Conservation (phyloP, 1,284 basidiomycete species). For the Psilocybe mexicana region DNA sequence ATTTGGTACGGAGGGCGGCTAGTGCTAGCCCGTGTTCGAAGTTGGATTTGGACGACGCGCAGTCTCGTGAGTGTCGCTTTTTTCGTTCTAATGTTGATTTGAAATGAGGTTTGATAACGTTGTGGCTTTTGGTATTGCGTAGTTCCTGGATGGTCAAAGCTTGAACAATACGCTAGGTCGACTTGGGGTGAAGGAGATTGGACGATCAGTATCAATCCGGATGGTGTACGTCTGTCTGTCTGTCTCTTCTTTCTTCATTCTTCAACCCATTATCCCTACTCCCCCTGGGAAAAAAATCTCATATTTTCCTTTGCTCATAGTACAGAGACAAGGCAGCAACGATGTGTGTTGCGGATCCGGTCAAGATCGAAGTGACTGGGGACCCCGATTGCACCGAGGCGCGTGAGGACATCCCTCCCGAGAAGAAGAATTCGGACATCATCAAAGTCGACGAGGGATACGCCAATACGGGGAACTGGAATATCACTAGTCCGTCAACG, state of each 20-base stretch:
- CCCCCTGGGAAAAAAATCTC: no score
- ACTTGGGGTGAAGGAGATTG: conserved; percentile 27
- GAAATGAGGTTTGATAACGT: background rate
- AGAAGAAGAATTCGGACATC: conserved; percentile 16
- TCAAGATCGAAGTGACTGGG: conserved; percentile 18
- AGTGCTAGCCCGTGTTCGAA: conserved; percentile 19
- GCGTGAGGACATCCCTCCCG: conserved; percentile 21
- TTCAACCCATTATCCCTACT: background rate
- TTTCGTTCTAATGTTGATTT: background rate
- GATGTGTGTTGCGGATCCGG: conserved; percentile 23
- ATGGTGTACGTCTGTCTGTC: conserved; percentile 22
- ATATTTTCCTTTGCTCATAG: conserved; percentile 4
- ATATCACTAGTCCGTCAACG: conserved; percentile 24
- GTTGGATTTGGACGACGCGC: conserved; percentile 26
- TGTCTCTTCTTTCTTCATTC: background rate
- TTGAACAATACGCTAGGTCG: conserved; percentile 21
- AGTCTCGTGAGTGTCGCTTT: conserved; percentile 18
- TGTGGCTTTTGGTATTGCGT: background rate
- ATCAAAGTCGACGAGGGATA: conserved; percentile 25
- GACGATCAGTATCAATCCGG: conserved; percentile 23
- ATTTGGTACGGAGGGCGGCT: conserved; percentile 14
- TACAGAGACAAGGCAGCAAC: conserved; percentile 27
- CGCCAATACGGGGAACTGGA: conserved; percentile 25
- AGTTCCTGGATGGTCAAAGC: conserved; percentile 26
- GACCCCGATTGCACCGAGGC: conserved; percentile 20